Evolutionary conservation across 1,284 basidiomycete genomes (phyloP), one percentile per base, ranked within the genome.

Genomic region (Cutaneotrichosporon daszewskae): DNA sequence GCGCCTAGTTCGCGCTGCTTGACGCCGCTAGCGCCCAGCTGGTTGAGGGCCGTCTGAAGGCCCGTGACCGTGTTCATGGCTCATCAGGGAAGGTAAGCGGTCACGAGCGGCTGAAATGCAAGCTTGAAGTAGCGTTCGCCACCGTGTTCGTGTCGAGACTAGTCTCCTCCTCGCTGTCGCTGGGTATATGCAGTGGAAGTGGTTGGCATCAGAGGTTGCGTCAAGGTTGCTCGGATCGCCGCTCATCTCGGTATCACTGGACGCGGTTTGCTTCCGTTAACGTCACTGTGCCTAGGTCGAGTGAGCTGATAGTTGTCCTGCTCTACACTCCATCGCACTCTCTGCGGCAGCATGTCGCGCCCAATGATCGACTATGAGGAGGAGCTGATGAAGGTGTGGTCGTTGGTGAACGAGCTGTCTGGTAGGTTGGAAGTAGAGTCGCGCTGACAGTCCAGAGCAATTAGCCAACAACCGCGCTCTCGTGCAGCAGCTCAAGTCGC

Each of bases 381-480:
- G 51, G 87, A 91, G 55, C 65, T 88, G 46, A 62, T 81, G 33
- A 77, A 82, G 22, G 77, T 85, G 49, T 88, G 84, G 82, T 79
- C 83, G 48, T 77, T 91, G 45, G 78, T 91, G 7, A 79, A 81
- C 54, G 87, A 91, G 60, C 78, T 91, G 57, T 65, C 69, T 29
- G 69, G 69, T 69, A 38, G 18, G 61, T 48, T 11, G 20, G 9
- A 13, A 17, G 20, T 20, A 6, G 10, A 23, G 10, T 1, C 14
- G n/a, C 13, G 12, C 43, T 49, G 12, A 32, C 23, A 10, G 25
- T 6, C 78, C 79, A 69, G 86, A 90, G 33, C 92, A 97, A 73
- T 81, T 96, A 46, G 76, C 81, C 1, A 80, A 82, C 54, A 97
- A 97, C 71, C 79, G 88, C 40, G 84, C 86, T 60, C 76, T 89